Base-by-base conservation (phyloP, 176 grass and related monocot species). In the Avena sativa region DNA sequence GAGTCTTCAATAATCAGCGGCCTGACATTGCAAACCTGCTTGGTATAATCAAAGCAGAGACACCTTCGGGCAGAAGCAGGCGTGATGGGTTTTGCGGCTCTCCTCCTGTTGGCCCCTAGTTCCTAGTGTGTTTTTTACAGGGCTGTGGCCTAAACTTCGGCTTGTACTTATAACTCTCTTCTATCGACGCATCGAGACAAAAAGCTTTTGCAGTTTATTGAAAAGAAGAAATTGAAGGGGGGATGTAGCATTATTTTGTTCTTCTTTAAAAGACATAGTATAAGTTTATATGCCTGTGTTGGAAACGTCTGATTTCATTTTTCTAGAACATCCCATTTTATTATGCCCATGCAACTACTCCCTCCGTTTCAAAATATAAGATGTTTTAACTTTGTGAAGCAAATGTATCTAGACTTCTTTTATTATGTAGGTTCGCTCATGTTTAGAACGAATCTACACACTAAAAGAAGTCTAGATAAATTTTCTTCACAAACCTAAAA, bases 261-360 rank as follows among this genome's bases (percentile, higher is more conserved):
- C 2, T 9, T 53, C 20, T 74, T 66, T 34, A 34, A 11, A 63
- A 21, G 32, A 16, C 47, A 46, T 53, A 28, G 28, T 28, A 28
- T 28, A 87, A 74, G n/a, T 72, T 86, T 76, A 50, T 52, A 76
- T 85, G 25, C 47, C 12, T n/a, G 23, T 19, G 59, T 50, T 86
- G 55, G 21, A 47, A 30, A 72, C 1, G 50, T 82, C 32, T 48
- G 46, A 36, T 82, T 62, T 60, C 38, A 51, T 82, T n/a, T 60
- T 68, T 61, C 28, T 86, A 21, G 55, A 78, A 60, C 14, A 61
- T n/a, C 47, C 28, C 72, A 72, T 75, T 75, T 75, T 75, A 46
- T 9, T 9, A 46, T 21, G 25, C 23, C 38, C 12, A 9, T 48
- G 46, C 46, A 48, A 10, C 46, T 48, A 48, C 28, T 28, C 28